Evolutionary conservation across 1,284 basidiomycete species (phyloP).

Genomic region (Malassezia arunalokei): DNA sequence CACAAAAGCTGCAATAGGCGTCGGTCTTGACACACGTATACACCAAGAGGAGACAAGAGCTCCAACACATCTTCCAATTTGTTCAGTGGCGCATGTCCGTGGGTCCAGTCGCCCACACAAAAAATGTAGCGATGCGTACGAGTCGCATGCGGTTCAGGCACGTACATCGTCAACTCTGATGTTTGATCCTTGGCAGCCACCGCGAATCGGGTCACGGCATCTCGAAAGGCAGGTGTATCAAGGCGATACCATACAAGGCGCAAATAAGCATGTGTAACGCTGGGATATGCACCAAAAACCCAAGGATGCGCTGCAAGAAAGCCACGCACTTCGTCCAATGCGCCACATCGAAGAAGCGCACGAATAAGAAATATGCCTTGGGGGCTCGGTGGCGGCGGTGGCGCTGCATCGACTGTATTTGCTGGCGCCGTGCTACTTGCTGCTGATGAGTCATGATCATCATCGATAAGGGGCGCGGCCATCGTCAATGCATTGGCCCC

Average conservation of each 20-base stretch:
- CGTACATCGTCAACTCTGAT: constrained; percentile 23
- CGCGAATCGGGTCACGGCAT: background rate
- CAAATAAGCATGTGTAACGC: constrained; percentile 62
- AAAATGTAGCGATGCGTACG: constrained; percentile 24
- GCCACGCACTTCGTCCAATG: constrained; percentile 62
- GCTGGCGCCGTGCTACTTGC: constrained; percentile 18
- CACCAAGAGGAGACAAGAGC: constrained; percentile 34
- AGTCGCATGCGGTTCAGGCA: constrained; percentile 31
- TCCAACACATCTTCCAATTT: constrained; percentile 26
- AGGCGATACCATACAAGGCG: constrained; percentile 38
- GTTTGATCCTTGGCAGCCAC: background rate
- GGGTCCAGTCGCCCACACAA: constrained; percentile 34
- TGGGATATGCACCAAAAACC: constrained; percentile 64
- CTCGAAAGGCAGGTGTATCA: constrained; percentile 3
- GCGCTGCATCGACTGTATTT: constrained; percentile 22
- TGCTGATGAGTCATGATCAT: constrained; percentile 48
- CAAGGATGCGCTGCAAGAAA: constrained; percentile 74
- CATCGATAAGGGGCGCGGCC: constrained; percentile 69
- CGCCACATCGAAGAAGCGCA: constrained; percentile 75
- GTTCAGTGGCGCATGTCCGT: constrained; percentile 20
- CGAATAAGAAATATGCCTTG: constrained; percentile 69
- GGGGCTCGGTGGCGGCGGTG: constrained; percentile 54
- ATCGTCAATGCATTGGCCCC: constrained; percentile 67
- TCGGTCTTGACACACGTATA: constrained; percentile 23
- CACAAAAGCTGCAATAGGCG: constrained; percentile 32